These are phyloP conservation scores for Lactarius evosmus DNA, from an alignment of 768 basidiomycete genomes.

Conservation along the genomic window DNA sequence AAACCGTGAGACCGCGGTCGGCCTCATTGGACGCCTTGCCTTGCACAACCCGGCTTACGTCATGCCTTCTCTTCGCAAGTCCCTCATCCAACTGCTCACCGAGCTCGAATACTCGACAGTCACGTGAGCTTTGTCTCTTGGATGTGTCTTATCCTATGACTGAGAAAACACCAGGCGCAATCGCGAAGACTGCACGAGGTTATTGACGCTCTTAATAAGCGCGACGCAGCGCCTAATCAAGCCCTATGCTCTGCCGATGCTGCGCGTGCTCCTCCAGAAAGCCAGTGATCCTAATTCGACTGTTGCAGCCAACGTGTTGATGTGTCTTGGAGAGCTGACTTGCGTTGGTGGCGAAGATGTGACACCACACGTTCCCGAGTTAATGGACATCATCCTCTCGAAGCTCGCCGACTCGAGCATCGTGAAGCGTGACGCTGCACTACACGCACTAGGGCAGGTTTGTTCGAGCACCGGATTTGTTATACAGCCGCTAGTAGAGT, in stretches of 20 bases:
- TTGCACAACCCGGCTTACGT: constrained; percentile 98
- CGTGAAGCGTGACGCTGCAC: constrained; percentile 88
- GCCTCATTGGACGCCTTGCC: constrained; percentile 88
- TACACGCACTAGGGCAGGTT: constrained; percentile 91
- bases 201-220: constrained; percentile 84
- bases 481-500: constrained; percentile 83
- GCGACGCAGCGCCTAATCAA: constrained; percentile 93
- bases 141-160: constrained; percentile 7
- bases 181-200: constrained; percentile 87
- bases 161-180: constrained; percentile 53
- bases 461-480: constrained; percentile 96
- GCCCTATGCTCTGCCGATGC: constrained; percentile 91
- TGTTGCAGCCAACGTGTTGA: constrained; percentile 88
- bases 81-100: constrained; percentile 91
- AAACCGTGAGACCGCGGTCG: constrained; percentile 88
- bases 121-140: constrained; percentile 48
- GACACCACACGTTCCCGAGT: constrained; percentile 71
- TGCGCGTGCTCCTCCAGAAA: constrained; percentile 88
- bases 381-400: constrained; percentile 87
- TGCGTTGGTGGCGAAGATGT: constrained; percentile 94
- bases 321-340: constrained; percentile 92
- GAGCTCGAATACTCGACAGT: constrained; percentile 96
- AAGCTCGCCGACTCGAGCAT: constrained; percentile 88
- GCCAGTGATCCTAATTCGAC: constrained; percentile 81
- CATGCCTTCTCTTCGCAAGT: constrained; percentile 94